Evolutionary conservation across 2,329 filamentous ascomycete genomes (phyloP), one percentile per base, ranked within the genome.

Genomic region (Phyllosticta citribraziliensis): DNA sequence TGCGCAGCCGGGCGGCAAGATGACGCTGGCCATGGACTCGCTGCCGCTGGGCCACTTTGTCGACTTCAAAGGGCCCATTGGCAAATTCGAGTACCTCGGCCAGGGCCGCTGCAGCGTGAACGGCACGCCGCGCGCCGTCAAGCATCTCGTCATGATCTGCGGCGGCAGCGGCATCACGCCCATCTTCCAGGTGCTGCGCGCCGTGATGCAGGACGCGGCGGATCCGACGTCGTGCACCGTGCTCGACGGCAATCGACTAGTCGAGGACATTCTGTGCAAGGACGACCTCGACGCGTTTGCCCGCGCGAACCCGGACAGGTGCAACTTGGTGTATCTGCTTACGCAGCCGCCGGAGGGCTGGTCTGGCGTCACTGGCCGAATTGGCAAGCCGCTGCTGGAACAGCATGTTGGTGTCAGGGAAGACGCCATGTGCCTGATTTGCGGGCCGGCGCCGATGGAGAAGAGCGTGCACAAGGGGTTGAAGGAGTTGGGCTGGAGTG

Each of bases 161-260:
- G 92, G 83, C 14, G 92, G 92, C 5, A 89, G 84, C n/a, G 92
- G 92, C 0, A 88, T 97, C 68, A 96, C 92, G n/a, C 92, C 92
- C 0, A 89, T 96, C 65, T 94, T 87, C 70, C 89, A 94, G 69
- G 88, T 96, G 2, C 77, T 95, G 58, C 80, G 89, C 6, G 87
- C 89, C 0, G 83, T 95, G 0, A 81, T 91, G 72, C 78, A 81
- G 54, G 84, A 93, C 64, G 66, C 70, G 1, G 70, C 77, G 0
- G 89, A 93, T 68, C 66, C 72, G 9, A 94, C 89, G 0, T 75
- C 72, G 2, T 96, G 90, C 68, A 75, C 88, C 1, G 80, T 97
- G 0, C 76, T 97, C 0, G 81, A 96, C 68, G 90, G 91, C 0
- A 97, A 97, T 67, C 78, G 89, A 12, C 69, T 79, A 6, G 83